Evolutionary conservation across 2,329 filamentous ascomycete genomes (phyloP), one percentile per base, ranked within the genome.

Genomic region (Calonectria pauciramosa): DNA sequence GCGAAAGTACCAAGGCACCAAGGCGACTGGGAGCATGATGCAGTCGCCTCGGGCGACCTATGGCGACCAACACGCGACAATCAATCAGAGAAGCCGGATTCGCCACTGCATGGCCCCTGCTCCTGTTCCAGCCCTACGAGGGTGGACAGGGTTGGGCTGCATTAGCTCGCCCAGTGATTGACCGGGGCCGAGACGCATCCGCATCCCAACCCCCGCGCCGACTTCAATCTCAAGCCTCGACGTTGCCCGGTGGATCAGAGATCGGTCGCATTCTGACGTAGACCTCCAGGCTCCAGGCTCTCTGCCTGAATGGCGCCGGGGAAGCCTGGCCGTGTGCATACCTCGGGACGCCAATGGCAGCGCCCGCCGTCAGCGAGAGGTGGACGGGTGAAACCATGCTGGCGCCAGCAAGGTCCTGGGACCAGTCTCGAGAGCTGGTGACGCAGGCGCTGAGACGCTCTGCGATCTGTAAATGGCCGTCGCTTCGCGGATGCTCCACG

Each of bases 151-250:
- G 34, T 76, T 49, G 66, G 66, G 32, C 41, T 75, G 73, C 78
- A 79, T 81, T 81, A 81, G 79, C 68, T 77, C 73, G 54, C 71
- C 77, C 79, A 75, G 69, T 79, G 77, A 80, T 73, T 70, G 76
- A 71, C 73, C 59, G 71, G 75, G 78, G 76, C 60, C 72, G 68
- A 74, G 73, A 77, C 69, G 71, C 18, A 49, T 64, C 59, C 68
- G 74, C 76, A 76, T 75, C 79, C 79, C 77, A 79, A 74, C 71
- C 68, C 76, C 75, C 67, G 64, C 49, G 54, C 75, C 49, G 49
- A 47, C 75, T 71, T 73, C 75, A 52, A 74, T 68, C 72, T 80
- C 74, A 66, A 75, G 78, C 80, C 74, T 79, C 13, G 32, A 74
- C 76, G 64, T 80, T 74, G 75, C 78, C 78, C 75, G 67, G 66